Conservation (phyloP, 805 yeast species). For the Yamadazyma sp. region DNA sequence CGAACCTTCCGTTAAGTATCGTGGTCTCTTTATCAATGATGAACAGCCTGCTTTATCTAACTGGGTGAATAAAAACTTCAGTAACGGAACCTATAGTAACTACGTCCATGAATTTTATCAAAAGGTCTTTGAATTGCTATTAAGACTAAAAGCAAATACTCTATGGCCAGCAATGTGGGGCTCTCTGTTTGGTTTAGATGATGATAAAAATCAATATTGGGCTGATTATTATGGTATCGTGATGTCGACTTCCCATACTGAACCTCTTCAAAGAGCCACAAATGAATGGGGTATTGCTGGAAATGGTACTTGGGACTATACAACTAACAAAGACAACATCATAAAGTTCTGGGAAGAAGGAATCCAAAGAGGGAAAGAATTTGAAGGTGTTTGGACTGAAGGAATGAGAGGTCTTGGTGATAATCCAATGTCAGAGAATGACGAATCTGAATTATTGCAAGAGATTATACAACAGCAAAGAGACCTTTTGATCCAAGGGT, state of each 20-base stretch:
- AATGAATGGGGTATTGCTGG: conserved; percentile 15
- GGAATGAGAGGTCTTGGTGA: conserved; percentile 20
- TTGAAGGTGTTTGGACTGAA: conserved; percentile 16
- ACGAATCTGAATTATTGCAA: conserved; percentile 14
- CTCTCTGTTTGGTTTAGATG: conserved; percentile 17
- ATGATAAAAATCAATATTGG: conserved; percentile 15
- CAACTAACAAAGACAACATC: conserved; percentile 15
- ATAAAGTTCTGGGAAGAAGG: conserved; percentile 16
- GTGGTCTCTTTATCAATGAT: conserved; percentile 17
- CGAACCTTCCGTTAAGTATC: conserved; percentile 16
- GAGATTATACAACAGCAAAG: conserved; percentile 15
- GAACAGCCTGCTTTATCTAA: conserved; percentile 17
- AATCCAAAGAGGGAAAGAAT: conserved; percentile 14
- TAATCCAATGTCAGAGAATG: conserved; percentile 15
- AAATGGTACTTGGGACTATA: conserved; percentile 17
- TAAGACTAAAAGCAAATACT: conserved; percentile 15
- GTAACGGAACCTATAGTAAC: conserved; percentile 11
- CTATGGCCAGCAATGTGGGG: conserved; percentile 20
- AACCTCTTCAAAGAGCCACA: conserved; percentile 16
- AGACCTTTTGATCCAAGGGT: conserved; percentile 12
- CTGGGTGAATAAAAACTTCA: conserved; percentile 14
- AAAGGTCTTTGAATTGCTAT: conserved; percentile 12
- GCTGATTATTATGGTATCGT: conserved; percentile 19
- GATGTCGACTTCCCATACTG: conserved; percentile 19
- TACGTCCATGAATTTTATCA: conserved; percentile 16